phyloP scores from a whole-genome alignment of 106 monocot species.

The Dioscorea alata region DNA sequence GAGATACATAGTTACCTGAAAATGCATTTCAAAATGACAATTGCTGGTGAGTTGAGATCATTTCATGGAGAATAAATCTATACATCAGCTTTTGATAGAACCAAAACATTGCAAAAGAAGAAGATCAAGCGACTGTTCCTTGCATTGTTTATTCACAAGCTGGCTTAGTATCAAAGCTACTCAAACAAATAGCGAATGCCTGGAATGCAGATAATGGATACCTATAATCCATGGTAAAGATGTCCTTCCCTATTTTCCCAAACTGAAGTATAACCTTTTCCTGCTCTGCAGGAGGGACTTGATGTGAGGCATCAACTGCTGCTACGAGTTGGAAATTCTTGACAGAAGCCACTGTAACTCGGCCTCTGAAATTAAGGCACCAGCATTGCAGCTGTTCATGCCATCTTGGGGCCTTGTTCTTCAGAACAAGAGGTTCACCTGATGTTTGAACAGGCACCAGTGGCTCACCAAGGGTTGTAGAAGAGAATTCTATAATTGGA shows the following conservation, averaged over 20 bases:
- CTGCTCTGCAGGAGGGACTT: constrained; percentile 13
- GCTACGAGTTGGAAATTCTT: constrained; percentile 81
- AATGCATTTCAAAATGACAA: too few relatives aligned
- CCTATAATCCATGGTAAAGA: constrained; percentile 73
- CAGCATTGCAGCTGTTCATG: constrained; percentile 90
- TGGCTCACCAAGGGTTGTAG: not conserved
- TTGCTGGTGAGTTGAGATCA: too few relatives aligned
- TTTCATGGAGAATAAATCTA: too few relatives aligned
- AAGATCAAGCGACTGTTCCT: too few relatives aligned
- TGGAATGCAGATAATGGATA: constrained; percentile 66
- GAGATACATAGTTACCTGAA: too few relatives aligned
- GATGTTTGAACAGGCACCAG: not conserved
- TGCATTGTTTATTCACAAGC: constrained; percentile 48
- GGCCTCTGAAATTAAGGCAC: constrained; percentile 82
- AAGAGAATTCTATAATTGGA: not conserved
- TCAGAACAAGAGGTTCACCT: constrained; percentile 17
- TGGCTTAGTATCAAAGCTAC: constrained; percentile 58
- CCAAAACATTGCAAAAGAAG: too few relatives aligned
- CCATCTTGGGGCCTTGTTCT: constrained; percentile 81
- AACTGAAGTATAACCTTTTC: constrained; percentile 66
- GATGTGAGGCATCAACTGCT: constrained; percentile 13
- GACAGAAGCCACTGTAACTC: constrained; percentile 84
- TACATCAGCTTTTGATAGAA: too few relatives aligned
- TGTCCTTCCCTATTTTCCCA: constrained; percentile 62
- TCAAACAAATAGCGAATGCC: constrained; percentile 69